Evolutionary conservation across 2,329 filamentous ascomycete genomes (phyloP).

Genomic region (Penicillium sp.): DNA sequence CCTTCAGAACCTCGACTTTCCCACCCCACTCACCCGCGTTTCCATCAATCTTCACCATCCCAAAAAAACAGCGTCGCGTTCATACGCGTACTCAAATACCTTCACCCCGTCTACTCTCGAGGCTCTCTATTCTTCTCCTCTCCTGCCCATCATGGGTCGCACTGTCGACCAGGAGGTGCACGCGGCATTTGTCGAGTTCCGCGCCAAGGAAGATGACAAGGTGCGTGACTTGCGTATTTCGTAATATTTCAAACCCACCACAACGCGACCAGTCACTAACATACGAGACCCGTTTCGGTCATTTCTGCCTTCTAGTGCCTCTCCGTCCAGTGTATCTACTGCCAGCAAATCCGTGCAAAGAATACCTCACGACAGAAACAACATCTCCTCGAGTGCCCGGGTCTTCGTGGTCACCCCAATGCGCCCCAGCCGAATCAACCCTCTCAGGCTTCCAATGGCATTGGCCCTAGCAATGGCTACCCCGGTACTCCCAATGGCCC

Average conservation of each 20-base stretch:
- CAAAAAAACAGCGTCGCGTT: slow-evolving; percentile 27
- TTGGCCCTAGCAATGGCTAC: slow-evolving; percentile 48
- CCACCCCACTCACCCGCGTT: slow-evolving; percentile 18
- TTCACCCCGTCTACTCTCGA: slow-evolving; percentile 7
- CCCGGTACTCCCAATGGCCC: slow-evolving; percentile 47
- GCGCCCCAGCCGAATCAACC: slow-evolving; percentile 48
- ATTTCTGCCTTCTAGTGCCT: slow-evolving; percentile 47
- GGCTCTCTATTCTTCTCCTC: slow-evolving; percentile 25
- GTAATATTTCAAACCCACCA: slow-evolving; percentile 46
- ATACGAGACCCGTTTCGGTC: slow-evolving; percentile 31
- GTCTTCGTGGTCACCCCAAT: slow-evolving; percentile 51
- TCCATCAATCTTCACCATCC: slow-evolving; percentile 1
- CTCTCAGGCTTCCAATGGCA: slow-evolving; percentile 45
- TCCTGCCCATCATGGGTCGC: slow-evolving; percentile 49
- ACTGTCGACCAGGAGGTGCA: slow-evolving; percentile 58
- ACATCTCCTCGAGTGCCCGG: slow-evolving; percentile 55
- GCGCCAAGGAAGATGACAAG: slow-evolving; percentile 58
- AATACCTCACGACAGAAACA: slow-evolving; percentile 58
- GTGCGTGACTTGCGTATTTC: slow-evolving; percentile 47
- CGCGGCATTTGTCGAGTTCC: slow-evolving; percentile 58
- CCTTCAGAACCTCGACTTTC: slow-evolving; percentile 5
- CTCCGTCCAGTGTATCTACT: slow-evolving; percentile 58
- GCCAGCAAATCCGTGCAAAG: slow-evolving; percentile 57
- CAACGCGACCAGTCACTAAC: slow-evolving; percentile 42
- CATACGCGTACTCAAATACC: neutral